Base-by-base conservation (phyloP, 2,329 filamentous ascomycete genomes). In the Colletotrichum higginsianum region DNA sequence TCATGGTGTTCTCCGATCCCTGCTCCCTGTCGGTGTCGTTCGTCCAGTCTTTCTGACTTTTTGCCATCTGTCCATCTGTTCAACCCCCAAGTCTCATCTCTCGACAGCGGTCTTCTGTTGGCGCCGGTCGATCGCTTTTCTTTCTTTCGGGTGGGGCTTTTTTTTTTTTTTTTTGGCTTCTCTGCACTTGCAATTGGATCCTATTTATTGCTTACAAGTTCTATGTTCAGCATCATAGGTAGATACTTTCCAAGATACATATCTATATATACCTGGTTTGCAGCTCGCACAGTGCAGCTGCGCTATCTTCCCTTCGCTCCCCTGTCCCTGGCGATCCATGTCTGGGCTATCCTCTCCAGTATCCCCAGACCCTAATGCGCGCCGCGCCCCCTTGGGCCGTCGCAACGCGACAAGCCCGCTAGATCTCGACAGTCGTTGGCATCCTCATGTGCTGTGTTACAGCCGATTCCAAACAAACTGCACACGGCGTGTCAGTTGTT, bases 321-420 rank as follows among this genome's bases (percentile, higher is more conserved):
- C 56, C 53, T 47, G 65, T 69, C 52, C 60, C 58, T 71, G 69
- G 60, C 52, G 52, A 71, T 63, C 65, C 58, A 58, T 69, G 58
- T 62, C 68, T 70, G 53, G n/a, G 47, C 15, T 26, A 26, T 38
- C 63, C 63, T 44, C 64, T 52, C 62, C 30, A 46, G 18, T 23
- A 12, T 23, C 57, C 38, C 49, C 42, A 35, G 26, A 40, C 35
- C 46, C 47, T 46, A 57, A 30, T 35, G 30, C 30, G 30, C 30
- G 65, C 47, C 65, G 65, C 58, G 58, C 44, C 66, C 21, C 44
- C 42, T 49, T 57, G 52, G 18, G 38, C 42, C 52, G 26, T 63
- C 46, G 49, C 52, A 16, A 68, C 50, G 52, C n/a, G 57, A 60
- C 21, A 61, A 68, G 26, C 56, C 58, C 58, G 30, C 44, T 40